Base-by-base conservation (phyloP, 1,139 yeast species). In the Taphrina wiesneri region DNA sequence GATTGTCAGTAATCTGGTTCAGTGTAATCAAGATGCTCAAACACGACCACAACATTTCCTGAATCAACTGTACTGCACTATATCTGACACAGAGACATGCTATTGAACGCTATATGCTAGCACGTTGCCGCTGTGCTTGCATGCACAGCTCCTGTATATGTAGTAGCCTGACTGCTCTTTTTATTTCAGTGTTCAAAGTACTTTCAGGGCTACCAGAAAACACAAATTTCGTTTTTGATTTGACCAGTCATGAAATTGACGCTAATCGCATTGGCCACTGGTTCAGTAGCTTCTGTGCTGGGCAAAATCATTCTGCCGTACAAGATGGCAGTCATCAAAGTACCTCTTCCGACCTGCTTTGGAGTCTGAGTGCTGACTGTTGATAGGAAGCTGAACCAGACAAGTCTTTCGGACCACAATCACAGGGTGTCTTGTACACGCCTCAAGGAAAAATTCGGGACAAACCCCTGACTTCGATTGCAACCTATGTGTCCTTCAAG, bases 401-500 rank as follows among this genome's bases (percentile, higher is more conserved):
- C 49, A 45, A 45, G 49, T 45, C 49, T n/a, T 45, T 45, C 28
- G 49, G 49, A 19, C 49, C 28, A 45, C 49, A 45, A 45, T 11
- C 49, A 2, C 7, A 21, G 49, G 49, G 49, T 11, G 28, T 45
- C 49, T 45, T 45, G 49, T 45, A 45, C 49, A 21, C 49, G 1
- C 49, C 49, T 9, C 49, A 26, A 2, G 49, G 49, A 9, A 28
- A 45, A 11, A 9, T 1, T 21, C 49, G 21, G 11, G 21, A 19
- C 28, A 45, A 45, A n/a, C 49, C 49, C 25, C 28, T 45, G 49
- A 45, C 49, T 3, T 26, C 49, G 1, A 21, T 45, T 23, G 11
- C 49, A 28, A 45, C 49, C 49, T n/a, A 21, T 2, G 49, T 45
- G n/a, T 45, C 49, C 26, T 45, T 45, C 28, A 45, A 45, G 49